Evolutionary conservation across 805 yeast genomes (phyloP).

Genomic region (Metschnikowia picachoensis): DNA sequence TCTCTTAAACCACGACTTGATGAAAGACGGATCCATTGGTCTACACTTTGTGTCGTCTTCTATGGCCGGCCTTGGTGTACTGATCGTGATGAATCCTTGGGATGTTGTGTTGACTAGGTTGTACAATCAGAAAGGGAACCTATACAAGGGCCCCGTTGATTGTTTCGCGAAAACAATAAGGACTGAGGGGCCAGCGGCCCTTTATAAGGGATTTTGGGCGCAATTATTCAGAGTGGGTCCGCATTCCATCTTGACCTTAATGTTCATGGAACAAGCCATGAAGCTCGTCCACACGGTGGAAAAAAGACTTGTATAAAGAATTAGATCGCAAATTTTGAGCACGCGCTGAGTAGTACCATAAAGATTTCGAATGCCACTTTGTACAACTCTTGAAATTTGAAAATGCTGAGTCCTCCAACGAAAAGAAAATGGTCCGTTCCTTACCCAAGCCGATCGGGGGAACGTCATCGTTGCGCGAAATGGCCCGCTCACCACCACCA

Average conservation of each 20-base stretch:
- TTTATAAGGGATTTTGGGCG: slow-evolving; percentile 94
- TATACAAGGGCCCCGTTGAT: slow-evolving; percentile 83
- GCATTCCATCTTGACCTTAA: slow-evolving; percentile 84
- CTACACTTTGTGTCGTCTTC: slow-evolving; percentile 73
- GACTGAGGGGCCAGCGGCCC: slow-evolving; percentile 80
- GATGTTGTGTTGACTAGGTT: slow-evolving; percentile 93
- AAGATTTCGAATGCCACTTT: too few relatives aligned
- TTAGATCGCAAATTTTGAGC: too few relatives aligned
- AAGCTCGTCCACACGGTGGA: slow-evolving; percentile 42
- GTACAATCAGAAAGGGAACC: slow-evolving; percentile 88
- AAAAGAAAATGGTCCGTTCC: too few relatives aligned
- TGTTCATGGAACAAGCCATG: slow-evolving; percentile 95
- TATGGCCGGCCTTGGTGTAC: slow-evolving; percentile 86
- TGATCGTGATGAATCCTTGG: slow-evolving; percentile 95
- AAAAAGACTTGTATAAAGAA: slow-evolving; percentile 3
- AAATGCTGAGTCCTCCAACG: too few relatives aligned
- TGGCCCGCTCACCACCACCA: too few relatives aligned
- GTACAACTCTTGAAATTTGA: too few relatives aligned
- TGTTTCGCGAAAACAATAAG: slow-evolving; percentile 80
- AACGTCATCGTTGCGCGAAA: too few relatives aligned
- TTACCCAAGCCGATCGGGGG: too few relatives aligned
- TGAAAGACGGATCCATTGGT: slow-evolving; percentile 56
- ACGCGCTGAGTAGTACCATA: too few relatives aligned
- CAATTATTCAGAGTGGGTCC: slow-evolving; percentile 92
- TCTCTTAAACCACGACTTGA: slow-evolving; percentile 48